Base-by-base conservation (phyloP, 2,329 filamentous ascomycete genomes). In the Pseudonectria buxi region DNA sequence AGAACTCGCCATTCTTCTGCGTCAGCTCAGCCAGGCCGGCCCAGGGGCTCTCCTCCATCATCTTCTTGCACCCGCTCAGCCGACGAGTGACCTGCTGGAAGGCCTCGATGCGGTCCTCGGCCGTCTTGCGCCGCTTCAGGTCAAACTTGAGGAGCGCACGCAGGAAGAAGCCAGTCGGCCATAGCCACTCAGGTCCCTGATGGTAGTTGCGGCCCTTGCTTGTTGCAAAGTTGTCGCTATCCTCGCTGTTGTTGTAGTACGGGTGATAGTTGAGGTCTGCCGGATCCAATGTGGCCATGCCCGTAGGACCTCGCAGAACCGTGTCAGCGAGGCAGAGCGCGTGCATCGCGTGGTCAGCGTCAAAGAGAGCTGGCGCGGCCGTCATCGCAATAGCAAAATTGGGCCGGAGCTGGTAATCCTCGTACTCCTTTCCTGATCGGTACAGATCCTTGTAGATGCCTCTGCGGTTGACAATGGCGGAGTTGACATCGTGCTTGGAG, bases 381-480 rank as follows among this genome's bases (percentile, higher is more conserved):
- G 83, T 78, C 92, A 98, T 96, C 49, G 90, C 87, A 46, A 98
- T 90, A 24, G 89, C 76, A 65, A 94, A 96, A 65, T 98, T 98
- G 43, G 86, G 73, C 15, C 92, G 86, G 28, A 98, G 76, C 60
- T 98, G 92, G 63, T 98, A 98, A 64, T 98, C 92, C 57, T 96
- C 88, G 56, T 94, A 95, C 58, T 92, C 86, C 62, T 95, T 96
- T 44, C 87, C 87, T 30, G 88, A 94, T 47, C 76, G 80, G 72
- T 95, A 95, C 13, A 96, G 67, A 58, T 98, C 92, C 66, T 98
- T 98, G 77, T 98, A 98, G 56, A 98, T 94, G 42, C 92, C 94
- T 14, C 89, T 80, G 32, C 92, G 85, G 63, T 95, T 94, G 65
- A 96, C 65, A 31, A 95, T 71, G 11, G 65, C 65, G 1, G 85